Evolutionary conservation across 257 asterid species (phyloP).

Genomic region (Lavandula angustifolia): DNA sequence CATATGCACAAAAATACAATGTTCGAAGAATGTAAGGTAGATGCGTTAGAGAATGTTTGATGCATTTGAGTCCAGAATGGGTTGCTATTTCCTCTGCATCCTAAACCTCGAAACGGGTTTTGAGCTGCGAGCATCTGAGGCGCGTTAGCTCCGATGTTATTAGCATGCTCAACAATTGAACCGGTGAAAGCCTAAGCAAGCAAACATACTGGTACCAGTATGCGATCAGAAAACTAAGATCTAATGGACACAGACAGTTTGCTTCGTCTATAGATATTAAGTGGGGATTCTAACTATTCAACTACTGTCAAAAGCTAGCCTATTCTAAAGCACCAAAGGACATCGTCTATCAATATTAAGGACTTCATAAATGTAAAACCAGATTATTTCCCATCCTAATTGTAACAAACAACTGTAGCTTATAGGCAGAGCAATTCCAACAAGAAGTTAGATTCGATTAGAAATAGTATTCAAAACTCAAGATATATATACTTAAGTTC

Average conservation of each 20-base stretch:
- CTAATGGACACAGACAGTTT: not conserved
- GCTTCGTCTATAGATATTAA: not conserved
- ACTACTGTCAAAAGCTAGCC: not conserved
- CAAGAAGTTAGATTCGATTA: not conserved
- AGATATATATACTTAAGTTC: not conserved
- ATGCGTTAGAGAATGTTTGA: not conserved
- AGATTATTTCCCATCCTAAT: no score
- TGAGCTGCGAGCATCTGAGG: conserved; percentile 42
- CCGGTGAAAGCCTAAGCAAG: conserved; percentile 65
- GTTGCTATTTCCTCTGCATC: conserved; percentile 58
- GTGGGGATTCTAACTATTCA: not conserved
- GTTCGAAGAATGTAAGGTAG: no score
- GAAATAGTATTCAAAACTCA: conserved; percentile 1
- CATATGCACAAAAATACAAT: no score
- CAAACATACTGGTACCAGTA: not conserved
- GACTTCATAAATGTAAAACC: no score
- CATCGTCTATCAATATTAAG: no score
- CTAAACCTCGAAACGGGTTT: conserved; percentile 87
- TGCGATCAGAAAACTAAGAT: no score
- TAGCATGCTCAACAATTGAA: conserved; percentile 61
- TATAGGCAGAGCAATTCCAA: not conserved
- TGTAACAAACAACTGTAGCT: not conserved
- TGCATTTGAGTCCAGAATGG: conserved; percentile 18
- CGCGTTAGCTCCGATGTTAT: conserved; percentile 41
- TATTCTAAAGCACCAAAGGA: not conserved